These are phyloP conservation scores for Aquilaria yunnanensis DNA, from an alignment of 345 rosid species.

Conservation along the genomic window DNA sequence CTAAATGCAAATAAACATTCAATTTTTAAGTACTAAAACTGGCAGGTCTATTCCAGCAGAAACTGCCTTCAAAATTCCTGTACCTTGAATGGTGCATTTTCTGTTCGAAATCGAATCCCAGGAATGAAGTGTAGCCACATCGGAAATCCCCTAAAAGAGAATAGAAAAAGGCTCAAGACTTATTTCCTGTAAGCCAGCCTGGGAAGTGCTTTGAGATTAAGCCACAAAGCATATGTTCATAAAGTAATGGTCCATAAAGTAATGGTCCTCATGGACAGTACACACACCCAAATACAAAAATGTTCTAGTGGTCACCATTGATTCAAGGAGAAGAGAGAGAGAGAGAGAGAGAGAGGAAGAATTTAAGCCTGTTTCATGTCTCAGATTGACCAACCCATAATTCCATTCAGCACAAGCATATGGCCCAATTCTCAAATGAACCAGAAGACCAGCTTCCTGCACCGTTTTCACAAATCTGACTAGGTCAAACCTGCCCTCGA, in stretches of 20 bases:
- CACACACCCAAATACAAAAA: background rate
- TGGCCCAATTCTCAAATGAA: conserved; percentile 70
- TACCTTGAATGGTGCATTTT: conserved; percentile 48
- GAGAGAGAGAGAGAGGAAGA: background rate
- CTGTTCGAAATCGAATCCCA: conserved; percentile 60
- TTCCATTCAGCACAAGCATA: conserved; percentile 81
- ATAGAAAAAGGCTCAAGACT: conserved; percentile 1
- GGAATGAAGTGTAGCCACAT: conserved; percentile 70
- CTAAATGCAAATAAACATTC: too few relatives aligned
- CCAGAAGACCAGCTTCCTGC: conserved; percentile 55
- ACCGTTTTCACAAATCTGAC: conserved; percentile 52
- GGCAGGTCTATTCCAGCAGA: background rate
- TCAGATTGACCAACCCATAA: conserved; percentile 34
- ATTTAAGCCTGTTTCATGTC: too few relatives aligned
- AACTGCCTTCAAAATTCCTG: background rate
- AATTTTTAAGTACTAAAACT: too few relatives aligned
- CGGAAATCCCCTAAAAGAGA: conserved; percentile 47
- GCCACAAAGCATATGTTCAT: too few relatives aligned
- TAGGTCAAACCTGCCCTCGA: conserved; percentile 63
- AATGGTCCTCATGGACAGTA: too few relatives aligned
- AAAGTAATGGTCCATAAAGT: too few relatives aligned
- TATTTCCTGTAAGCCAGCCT: background rate
- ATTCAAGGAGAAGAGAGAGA: background rate
- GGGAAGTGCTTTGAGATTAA: background rate
- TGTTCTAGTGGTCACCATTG: background rate